Conservation (phyloP, 306 rosid genomes). For the Prunus mongolica region DNA sequence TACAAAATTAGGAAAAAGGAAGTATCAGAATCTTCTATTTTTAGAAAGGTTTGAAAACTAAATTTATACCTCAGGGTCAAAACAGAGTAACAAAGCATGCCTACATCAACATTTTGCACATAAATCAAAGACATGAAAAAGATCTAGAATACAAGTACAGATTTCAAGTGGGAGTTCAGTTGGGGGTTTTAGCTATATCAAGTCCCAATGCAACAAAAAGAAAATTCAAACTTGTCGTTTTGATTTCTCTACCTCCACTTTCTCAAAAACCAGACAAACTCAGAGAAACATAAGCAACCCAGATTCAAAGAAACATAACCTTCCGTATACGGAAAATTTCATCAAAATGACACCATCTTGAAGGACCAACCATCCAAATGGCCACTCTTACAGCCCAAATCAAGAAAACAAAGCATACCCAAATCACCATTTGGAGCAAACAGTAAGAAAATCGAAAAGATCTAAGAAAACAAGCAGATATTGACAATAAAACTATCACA, state of each 20-base stretch:
- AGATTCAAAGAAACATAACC: slow-evolving; percentile 4
- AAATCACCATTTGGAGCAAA: slow-evolving; percentile 26
- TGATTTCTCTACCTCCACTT: background rate
- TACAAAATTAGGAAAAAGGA: background rate
- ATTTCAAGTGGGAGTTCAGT: background rate
- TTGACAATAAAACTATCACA: background rate
- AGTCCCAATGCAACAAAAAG: slow-evolving; percentile 1
- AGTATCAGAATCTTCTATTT: background rate
- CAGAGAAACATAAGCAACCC: background rate
- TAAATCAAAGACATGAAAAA: background rate
- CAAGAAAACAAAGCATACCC: slow-evolving; percentile 23
- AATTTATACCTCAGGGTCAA: background rate
- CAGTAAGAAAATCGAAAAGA: slow-evolving; percentile 41
- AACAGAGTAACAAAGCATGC: background rate
- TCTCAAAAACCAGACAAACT: slow-evolving; percentile 11
- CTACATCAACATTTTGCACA: background rate
- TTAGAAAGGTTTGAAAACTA: background rate
- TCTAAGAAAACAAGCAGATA: slow-evolving; percentile 26
- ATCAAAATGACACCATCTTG: background rate
- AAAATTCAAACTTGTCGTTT: background rate
- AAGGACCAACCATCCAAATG: background rate
- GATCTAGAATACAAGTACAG: background rate
- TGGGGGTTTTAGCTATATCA: background rate
- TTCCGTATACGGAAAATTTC: background rate
- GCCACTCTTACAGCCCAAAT: slow-evolving; percentile 15